Percentiles rank a stretch among this genome's conserved stretches.
phyloP scores from a whole-genome alignment of 805 yeast genomes.

The Myxozyma udenii region DNA sequence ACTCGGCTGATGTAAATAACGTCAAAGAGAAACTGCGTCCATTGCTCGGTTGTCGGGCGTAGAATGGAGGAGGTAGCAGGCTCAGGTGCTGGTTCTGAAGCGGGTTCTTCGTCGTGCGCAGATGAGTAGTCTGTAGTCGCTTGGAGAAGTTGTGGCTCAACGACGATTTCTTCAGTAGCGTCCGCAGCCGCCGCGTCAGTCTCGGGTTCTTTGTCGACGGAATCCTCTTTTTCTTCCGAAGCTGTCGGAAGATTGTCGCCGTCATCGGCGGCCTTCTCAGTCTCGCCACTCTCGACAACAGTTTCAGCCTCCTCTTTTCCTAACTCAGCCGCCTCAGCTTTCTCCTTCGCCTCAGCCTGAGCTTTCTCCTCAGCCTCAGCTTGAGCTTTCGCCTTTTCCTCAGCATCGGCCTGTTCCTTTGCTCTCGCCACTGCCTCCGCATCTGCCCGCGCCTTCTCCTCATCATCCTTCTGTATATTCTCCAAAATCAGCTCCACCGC shows the following conservation, averaged over 20 bases:
- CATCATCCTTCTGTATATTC: background rate
- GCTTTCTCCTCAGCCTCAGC: background rate
- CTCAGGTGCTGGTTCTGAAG: background rate
- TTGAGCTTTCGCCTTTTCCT: background rate
- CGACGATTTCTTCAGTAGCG: background rate
- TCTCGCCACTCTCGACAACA: background rate
- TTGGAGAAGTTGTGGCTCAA: too few species aligned
- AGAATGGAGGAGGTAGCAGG: background rate
- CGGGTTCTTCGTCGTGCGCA: background rate
- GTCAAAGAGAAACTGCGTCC: constrained; percentile 25
- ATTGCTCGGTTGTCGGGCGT: constrained; percentile 7
- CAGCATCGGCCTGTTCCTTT: background rate
- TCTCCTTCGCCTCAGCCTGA: constrained; percentile 1
- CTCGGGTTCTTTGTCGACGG: background rate
- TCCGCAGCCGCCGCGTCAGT: background rate
- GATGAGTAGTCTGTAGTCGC: background rate
- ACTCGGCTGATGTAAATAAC: constrained; percentile 14
- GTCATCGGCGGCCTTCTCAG: background rate
- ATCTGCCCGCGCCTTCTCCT: background rate
- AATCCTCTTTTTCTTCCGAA: background rate
- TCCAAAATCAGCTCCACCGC: constrained; percentile 3
- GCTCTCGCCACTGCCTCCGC: background rate
- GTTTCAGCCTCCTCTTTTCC: background rate
- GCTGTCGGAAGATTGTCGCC: background rate
- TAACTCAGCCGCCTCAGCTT: background rate